Conservation (phyloP, 495 filamentous ascomycete species). For the Aspergillus egyptiacus region DNA sequence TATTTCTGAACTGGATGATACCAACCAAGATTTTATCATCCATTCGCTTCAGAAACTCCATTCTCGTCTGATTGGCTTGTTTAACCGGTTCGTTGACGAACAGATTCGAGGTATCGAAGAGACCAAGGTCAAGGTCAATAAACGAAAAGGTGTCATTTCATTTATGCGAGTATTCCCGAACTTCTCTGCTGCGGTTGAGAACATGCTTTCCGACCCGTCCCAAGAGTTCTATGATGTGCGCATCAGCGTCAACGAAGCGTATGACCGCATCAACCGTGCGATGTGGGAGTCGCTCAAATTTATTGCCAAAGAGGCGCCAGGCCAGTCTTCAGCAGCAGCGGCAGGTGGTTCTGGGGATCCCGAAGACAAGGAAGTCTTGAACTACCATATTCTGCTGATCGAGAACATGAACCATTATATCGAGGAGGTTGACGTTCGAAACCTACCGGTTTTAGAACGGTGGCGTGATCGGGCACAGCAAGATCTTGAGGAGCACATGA, state of each 20-base stretch:
- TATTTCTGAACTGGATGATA: conserved; percentile 70
- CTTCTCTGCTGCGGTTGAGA: conserved; percentile 74
- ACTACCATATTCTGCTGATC: conserved; percentile 94
- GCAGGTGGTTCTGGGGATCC: conserved; percentile 55
- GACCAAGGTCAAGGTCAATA: conserved; percentile 98
- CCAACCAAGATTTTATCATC: conserved; percentile 85
- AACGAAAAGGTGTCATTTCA: conserved; percentile 89
- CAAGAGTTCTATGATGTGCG: conserved; percentile 61
- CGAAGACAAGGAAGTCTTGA: conserved; percentile 91
- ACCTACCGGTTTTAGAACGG: conserved; percentile 67
- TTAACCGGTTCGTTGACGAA: conserved; percentile 86
- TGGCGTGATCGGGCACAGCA: conserved; percentile 71
- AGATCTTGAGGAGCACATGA: conserved; percentile 85
- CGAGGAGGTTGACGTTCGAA: conserved; percentile 77
- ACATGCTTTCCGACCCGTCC: conserved; percentile 56
- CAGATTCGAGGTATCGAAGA: conserved; percentile 94
- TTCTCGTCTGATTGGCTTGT: conserved; percentile 65
- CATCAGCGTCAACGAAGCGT: conserved; percentile 75
- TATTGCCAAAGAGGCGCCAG: conserved; percentile 88
- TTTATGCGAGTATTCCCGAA: conserved; percentile 91
- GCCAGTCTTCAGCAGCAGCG: conserved; percentile 41
- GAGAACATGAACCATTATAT: conserved; percentile 98
- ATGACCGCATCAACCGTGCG: conserved; percentile 80
- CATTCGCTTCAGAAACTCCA: conserved; percentile 74
- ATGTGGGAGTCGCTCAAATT: conserved; percentile 97